Conservation (phyloP, 495 filamentous ascomycete species). For the Daldinia grandis region DNA sequence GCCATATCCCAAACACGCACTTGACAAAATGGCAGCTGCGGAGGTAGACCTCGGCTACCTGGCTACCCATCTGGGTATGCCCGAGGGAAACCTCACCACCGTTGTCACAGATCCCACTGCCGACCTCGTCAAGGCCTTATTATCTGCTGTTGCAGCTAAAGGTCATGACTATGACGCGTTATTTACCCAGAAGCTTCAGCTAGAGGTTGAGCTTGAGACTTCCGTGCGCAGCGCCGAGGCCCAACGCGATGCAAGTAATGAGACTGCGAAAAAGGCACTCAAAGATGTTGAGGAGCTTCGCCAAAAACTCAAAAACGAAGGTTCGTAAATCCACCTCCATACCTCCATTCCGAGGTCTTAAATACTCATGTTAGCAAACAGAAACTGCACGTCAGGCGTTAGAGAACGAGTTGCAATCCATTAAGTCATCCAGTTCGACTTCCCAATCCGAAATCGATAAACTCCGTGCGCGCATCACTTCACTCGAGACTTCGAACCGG, state of each 20-base stretch:
- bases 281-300: constrained; percentile 81
- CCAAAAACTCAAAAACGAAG: constrained; percentile 80
- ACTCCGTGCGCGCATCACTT: constrained; percentile 79
- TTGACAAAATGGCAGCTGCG: constrained; percentile 74
- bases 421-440: constrained; percentile 77
- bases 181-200: constrained; percentile 80
- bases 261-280: constrained; percentile 79
- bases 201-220: constrained; percentile 93
- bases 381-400: constrained; percentile 57
- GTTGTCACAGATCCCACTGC: constrained; percentile 76
- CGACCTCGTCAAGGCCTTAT: constrained; percentile 75
- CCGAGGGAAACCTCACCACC: constrained; percentile 70
- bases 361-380: constrained; percentile 33
- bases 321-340: constrained; percentile 56
- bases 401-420: constrained; percentile 80
- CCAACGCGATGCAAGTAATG: constrained; percentile 80
- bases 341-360: constrained; percentile 3
- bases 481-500: constrained; percentile 89
- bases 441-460: constrained; percentile 79
- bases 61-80: constrained; percentile 75
- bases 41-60: constrained; percentile 80
- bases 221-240: constrained; percentile 81
- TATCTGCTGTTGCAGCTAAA: constrained; percentile 73
- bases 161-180: constrained; percentile 81
- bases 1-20: constrained; percentile 24